These are phyloP conservation scores for Pyrrhoderma lamaoense DNA, from an alignment of 1,284 basidiomycete species.

Conservation along the genomic window DNA sequence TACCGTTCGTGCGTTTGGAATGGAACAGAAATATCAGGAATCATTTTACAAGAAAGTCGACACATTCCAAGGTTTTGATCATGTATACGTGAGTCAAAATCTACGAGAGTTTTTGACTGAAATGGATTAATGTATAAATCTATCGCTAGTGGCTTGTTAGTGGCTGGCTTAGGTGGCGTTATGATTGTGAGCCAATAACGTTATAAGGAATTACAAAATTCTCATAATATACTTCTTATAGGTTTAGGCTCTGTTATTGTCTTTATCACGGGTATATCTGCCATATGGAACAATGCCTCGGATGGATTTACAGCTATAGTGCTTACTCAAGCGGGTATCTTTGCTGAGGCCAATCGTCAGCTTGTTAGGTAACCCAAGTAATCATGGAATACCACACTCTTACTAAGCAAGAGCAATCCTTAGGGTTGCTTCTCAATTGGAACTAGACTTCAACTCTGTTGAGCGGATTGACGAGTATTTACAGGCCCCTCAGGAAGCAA, in stretches of 20 bases:
- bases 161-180: slow-evolving; percentile 65
- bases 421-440: slow-evolving; percentile 58
- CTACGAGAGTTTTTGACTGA: slow-evolving; percentile 11
- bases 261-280: slow-evolving; percentile 65
- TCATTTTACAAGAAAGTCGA: slow-evolving; percentile 71
- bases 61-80: slow-evolving; percentile 65
- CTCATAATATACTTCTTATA: slow-evolving; percentile 23
- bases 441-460: slow-evolving; percentile 72
- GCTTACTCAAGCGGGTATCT: slow-evolving; percentile 66
- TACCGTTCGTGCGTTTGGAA: slow-evolving; percentile 77
- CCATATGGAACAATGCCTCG: slow-evolving; percentile 56
- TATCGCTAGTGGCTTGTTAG: slow-evolving; percentile 54
- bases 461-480: slow-evolving; percentile 83
- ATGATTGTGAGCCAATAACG: slow-evolving; percentile 45
- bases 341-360: slow-evolving; percentile 60
- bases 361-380: slow-evolving; percentile 44
- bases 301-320: slow-evolving; percentile 76
- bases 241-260: slow-evolving; percentile 73
- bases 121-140: not conserved
- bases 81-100: slow-evolving; percentile 49
- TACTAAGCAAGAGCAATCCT: slow-evolving; percentile 2
- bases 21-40: slow-evolving; percentile 70
- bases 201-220: not conserved
- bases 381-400: not conserved
- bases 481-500: slow-evolving; percentile 70